Evolutionary conservation across 2,329 filamentous ascomycete species (phyloP).

Genomic region (Paracamarosporium sp.): DNA sequence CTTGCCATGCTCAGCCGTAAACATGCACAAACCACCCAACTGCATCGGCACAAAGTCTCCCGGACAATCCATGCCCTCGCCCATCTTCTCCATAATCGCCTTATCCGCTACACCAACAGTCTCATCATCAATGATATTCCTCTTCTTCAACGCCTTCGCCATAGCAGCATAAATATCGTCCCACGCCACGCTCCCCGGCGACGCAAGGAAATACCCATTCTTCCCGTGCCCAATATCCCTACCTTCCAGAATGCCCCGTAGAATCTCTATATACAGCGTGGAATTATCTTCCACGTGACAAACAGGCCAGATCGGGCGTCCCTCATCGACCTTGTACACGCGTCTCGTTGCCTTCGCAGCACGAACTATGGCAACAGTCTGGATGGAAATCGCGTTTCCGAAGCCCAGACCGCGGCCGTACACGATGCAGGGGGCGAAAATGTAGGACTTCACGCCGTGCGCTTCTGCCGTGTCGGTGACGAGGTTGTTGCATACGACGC

Average conservation of each 20-base stretch:
- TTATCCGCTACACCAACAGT: slow-evolving; percentile 47
- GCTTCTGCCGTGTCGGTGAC: slow-evolving; percentile 54
- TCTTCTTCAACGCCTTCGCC: slow-evolving; percentile 50
- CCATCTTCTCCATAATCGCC: slow-evolving; percentile 51
- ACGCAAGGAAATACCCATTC: slow-evolving; percentile 59
- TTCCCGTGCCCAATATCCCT: slow-evolving; percentile 49
- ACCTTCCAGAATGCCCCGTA: slow-evolving; percentile 53
- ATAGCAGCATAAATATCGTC: slow-evolving; percentile 58
- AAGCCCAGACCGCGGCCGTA: slow-evolving; percentile 59
- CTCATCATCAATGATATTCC: slow-evolving; percentile 48
- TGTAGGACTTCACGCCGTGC: slow-evolving; percentile 56
- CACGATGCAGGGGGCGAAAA: slow-evolving; percentile 63
- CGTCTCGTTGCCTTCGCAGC: slow-evolving; percentile 51
- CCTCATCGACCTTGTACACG: slow-evolving; percentile 53
- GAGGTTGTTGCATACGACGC: slow-evolving; percentile 49
- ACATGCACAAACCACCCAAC: slow-evolving; percentile 55
- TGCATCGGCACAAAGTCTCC: slow-evolving; percentile 48
- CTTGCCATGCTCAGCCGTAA: slow-evolving; percentile 50
- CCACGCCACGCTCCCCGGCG: slow-evolving; percentile 59
- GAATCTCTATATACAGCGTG: slow-evolving; percentile 53
- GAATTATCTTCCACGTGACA: slow-evolving; percentile 59
- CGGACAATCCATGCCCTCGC: slow-evolving; percentile 42
- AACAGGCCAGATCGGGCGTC: slow-evolving; percentile 59
- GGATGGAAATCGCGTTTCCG: slow-evolving; percentile 60
- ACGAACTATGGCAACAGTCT: slow-evolving; percentile 57